Conservation (phyloP, 2,329 filamentous ascomycete genomes). For the Tothia fuscella region DNA sequence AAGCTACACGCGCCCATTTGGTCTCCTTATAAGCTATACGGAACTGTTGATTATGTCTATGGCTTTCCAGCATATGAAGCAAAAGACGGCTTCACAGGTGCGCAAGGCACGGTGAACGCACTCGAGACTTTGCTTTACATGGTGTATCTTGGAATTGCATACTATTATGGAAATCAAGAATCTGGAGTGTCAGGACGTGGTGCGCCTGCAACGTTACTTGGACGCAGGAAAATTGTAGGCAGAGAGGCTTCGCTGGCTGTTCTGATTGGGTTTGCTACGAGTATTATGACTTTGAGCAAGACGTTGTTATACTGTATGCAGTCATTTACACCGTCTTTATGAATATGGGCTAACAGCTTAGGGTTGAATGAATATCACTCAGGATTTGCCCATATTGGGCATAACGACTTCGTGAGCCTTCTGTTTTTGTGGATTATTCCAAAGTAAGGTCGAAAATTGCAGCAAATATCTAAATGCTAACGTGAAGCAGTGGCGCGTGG, state of each 20-base stretch:
- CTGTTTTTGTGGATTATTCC: constrained; percentile 52
- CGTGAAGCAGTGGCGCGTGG: constrained; percentile 46
- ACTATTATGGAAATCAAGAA: constrained; percentile 20
- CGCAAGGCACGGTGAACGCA: constrained; percentile 58
- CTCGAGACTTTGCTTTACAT: constrained; percentile 56
- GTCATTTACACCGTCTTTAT: neutral
- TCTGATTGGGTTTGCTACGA: constrained; percentile 46
- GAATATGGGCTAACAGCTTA: constrained; percentile 17
- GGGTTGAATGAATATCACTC: constrained; percentile 50
- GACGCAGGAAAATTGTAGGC: constrained; percentile 23
- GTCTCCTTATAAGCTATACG: constrained; percentile 70
- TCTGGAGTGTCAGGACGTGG: constrained; percentile 25
- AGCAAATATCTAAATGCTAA: constrained; percentile 14
- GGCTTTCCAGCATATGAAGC: constrained; percentile 60
- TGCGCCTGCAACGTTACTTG: constrained; percentile 25
- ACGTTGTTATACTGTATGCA: constrained; percentile 53
- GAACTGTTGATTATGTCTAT: constrained; percentile 68
- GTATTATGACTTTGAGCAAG: constrained; percentile 55
- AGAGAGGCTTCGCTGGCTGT: constrained; percentile 42
- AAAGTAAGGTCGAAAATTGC: constrained; percentile 39
- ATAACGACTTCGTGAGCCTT: constrained; percentile 44
- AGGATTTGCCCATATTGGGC: constrained; percentile 48
- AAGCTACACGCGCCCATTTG: constrained; percentile 59
- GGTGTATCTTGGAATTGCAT: constrained; percentile 39
- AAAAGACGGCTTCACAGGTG: constrained; percentile 62